Base-by-base conservation (phyloP, 176 grass and related monocot species). In the Zea luxurians region DNA sequence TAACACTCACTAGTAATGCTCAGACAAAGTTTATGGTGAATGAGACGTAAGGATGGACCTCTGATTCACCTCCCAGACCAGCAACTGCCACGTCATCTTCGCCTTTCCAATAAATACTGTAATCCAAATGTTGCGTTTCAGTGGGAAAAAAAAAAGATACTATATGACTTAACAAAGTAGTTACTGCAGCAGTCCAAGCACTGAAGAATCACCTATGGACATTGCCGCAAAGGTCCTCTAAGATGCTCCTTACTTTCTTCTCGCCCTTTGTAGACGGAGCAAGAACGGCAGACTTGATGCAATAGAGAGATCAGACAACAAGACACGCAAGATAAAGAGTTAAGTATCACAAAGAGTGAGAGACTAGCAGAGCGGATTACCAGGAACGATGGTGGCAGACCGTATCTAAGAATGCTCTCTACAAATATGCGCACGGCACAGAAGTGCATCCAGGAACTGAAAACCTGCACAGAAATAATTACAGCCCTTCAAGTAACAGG, bases 341-440 rank as follows among this genome's bases (percentile, higher is more conserved):
- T 34, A 4, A 10, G 7, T 10, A 75, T 41, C n/a, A 77, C 44
- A 86, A 46, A 76, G 8, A 73, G 21, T 50, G 21, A 15, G 44
- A 69, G 4, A 27, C 27, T 27, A 54, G 27, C 5, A 67, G 11
- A 76, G 21, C 15, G 27, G 21, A 48, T 66, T 93, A 93, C 94
- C 94, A 99, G 62, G 53, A 91, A 99, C 53, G 85, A 71, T 34
- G 96, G 92, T 10, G 96, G 92, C 41, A 99, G 89, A 48, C 96
- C 96, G 44, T 95, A 95, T 99, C 96, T 88, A 74, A 99, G 96
- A 92, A 99, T 99, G 69, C 96, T 99, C 84, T 99, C 96, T 53
- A 88, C 88, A 81, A 93, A 99, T 48, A 95, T 76, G 50, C 92
- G 92, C 43, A 99, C 86, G 15, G 90, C 96, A 55, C 78, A 99